Evolutionary conservation across 805 yeast genomes (phyloP).

Genomic region (Alloascoidea africana): DNA sequence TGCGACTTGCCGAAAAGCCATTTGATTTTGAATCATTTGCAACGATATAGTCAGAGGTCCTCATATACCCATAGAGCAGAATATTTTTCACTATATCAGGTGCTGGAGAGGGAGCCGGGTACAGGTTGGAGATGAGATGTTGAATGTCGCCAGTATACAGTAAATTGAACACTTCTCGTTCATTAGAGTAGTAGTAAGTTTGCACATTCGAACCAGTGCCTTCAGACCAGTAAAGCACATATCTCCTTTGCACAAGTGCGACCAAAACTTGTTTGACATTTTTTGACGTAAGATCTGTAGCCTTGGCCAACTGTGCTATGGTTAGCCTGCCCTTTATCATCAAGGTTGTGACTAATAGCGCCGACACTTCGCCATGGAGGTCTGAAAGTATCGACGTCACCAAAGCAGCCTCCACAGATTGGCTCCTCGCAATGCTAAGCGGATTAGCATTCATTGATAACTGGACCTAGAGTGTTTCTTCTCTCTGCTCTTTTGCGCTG

Average conservation of each 20-base stretch:
- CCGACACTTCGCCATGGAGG: conserved; percentile 57
- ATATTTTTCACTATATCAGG: conserved; percentile 57
- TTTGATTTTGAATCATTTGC: conserved; percentile 13
- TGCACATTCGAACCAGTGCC: conserved; percentile 13
- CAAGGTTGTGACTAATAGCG: conserved; percentile 41
- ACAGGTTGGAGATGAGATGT: conserved; percentile 28
- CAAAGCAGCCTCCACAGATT: conserved; percentile 12
- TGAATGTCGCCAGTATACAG: conserved; percentile 71
- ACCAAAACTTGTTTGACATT: conserved; percentile 54
- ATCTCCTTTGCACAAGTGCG: conserved; percentile 63
- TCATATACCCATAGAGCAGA: conserved; percentile 52
- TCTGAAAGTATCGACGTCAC: conserved; percentile 14
- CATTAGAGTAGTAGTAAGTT: conserved; percentile 43
- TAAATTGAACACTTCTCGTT: conserved; percentile 45
- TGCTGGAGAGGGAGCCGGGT: conserved; percentile 23
- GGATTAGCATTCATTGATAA: too few relatives aligned
- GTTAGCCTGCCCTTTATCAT: conserved; percentile 55
- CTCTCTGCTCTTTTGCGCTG: too few relatives aligned
- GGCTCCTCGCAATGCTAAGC: conserved; percentile 4
- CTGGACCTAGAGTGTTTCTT: too few relatives aligned
- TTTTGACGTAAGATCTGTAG: conserved; percentile 29
- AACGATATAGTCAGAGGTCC: conserved; percentile 32
- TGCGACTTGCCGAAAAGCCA: conserved; percentile 14
- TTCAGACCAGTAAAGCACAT: conserved; percentile 54
- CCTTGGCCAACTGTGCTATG: conserved; percentile 33